Evolutionary conservation across 106 monocot species (phyloP).

Genomic region (Allium sativum): DNA sequence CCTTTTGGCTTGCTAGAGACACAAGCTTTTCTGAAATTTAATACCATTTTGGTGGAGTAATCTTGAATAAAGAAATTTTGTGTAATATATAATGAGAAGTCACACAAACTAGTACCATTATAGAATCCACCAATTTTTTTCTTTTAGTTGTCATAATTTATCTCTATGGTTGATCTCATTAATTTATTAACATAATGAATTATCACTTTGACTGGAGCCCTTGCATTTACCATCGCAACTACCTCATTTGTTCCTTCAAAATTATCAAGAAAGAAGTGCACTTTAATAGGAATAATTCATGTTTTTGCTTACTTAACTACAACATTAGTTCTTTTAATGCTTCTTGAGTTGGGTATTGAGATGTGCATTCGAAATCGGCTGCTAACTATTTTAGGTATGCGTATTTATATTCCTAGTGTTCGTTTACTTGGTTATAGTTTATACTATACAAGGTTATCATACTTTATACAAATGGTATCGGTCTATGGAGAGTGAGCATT

Average conservation of each 20-base stretch:
- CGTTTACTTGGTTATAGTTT: too few species aligned
- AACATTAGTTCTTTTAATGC: slow-evolving; percentile 63
- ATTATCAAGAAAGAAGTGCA: slow-evolving; percentile 45
- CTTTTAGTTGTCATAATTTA: too few species aligned
- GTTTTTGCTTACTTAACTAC: slow-evolving; percentile 58
- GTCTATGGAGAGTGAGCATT: slow-evolving; percentile 81
- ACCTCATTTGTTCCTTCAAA: slow-evolving; percentile 73
- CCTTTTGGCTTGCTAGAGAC: too few species aligned
- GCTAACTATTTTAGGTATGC: slow-evolving; percentile 66
- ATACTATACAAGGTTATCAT: slow-evolving; percentile 34
- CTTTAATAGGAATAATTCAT: slow-evolving; percentile 62
- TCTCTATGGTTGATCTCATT: too few species aligned
- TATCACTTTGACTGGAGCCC: slow-evolving; percentile 43
- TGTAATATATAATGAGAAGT: too few species aligned
- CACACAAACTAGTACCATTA: too few species aligned
- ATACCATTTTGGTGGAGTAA: too few species aligned
- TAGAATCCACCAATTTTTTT: too few species aligned
- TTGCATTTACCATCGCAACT: slow-evolving; percentile 37
- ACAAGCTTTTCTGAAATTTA: too few species aligned
- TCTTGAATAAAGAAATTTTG: too few species aligned
- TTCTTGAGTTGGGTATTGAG: slow-evolving; percentile 77
- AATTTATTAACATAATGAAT: too few species aligned
- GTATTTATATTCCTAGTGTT: too few species aligned
- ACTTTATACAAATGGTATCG: slow-evolving; percentile 86
- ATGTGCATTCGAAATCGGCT: slow-evolving; percentile 66